Evolutionary conservation across 202 grass and related monocot genomes (phyloP).

Genomic region (Dendrocalamus latiflorus): DNA sequence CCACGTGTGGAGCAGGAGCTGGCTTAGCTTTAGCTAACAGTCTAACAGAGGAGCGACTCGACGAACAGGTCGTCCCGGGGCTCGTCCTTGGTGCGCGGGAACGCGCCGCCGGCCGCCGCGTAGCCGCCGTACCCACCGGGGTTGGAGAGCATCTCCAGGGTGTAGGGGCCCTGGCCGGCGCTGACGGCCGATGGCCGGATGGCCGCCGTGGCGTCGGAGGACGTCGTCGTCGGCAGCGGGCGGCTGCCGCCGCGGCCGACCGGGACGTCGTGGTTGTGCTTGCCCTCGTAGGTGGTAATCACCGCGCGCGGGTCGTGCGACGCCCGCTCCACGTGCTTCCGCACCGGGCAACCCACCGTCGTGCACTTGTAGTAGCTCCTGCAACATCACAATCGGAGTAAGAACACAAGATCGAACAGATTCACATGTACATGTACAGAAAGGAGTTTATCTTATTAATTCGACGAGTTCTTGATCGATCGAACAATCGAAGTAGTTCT

Average conservation of each 20-base stretch:
- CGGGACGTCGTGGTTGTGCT: constrained; percentile 93
- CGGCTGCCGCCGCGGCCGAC: constrained; percentile 44
- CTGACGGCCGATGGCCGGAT: constrained; percentile 12
- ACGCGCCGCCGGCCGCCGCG: not conserved
- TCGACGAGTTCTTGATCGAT: not conserved
- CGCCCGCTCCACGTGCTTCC: constrained; percentile 94
- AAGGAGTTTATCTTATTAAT: not conserved
- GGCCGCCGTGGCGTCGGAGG: not conserved
- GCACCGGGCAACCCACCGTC: constrained; percentile 61
- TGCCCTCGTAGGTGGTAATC: constrained; percentile 96
- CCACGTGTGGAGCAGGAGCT: not conserved
- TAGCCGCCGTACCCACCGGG: not conserved
- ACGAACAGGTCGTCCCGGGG: constrained; percentile 66
- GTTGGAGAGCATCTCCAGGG: constrained; percentile 41
- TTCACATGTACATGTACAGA: not conserved
- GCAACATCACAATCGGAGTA: not conserved
- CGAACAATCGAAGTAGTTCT: not conserved
- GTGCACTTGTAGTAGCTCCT: constrained; percentile 99
- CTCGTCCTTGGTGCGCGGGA: constrained; percentile 59
- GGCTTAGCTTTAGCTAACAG: not conserved
- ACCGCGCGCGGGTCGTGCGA: constrained; percentile 73
- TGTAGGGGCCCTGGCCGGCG: constrained; percentile 13
- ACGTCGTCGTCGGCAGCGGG: not conserved
- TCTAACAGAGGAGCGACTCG: constrained; percentile 52
- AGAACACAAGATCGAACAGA: not conserved